phyloP scores from a whole-genome alignment of 208 protist species.

The Crithidia brevicula region DNA sequence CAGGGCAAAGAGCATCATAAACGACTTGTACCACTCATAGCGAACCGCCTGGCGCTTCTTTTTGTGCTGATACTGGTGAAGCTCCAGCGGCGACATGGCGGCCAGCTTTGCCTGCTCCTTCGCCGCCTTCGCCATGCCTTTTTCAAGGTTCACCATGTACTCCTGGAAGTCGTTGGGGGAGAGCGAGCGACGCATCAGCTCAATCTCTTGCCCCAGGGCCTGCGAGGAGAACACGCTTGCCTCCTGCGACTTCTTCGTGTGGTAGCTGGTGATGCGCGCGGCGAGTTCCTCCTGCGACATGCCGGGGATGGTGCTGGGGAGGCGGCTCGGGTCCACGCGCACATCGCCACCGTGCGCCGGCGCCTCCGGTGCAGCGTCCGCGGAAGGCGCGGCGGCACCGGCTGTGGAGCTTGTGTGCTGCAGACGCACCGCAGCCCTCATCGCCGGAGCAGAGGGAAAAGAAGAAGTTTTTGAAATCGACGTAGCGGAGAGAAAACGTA shows the following conservation, averaged over 20 bases:
- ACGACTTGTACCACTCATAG: constrained; percentile 53
- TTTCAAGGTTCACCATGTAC: constrained; percentile 49
- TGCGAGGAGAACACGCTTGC: constrained; percentile 15
- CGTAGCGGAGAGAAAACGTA: background rate
- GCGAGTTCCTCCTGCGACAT: constrained; percentile 77
- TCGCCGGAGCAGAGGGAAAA: background rate
- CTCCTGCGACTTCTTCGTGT: constrained; percentile 29
- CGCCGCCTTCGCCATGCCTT: constrained; percentile 31
- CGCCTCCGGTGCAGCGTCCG: background rate
- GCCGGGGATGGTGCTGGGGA: constrained; percentile 78
- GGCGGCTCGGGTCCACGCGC: constrained; percentile 48
- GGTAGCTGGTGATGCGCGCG: constrained; percentile 36
- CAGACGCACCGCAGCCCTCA: background rate
- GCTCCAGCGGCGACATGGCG: constrained; percentile 62
- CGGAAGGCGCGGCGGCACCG: background rate
- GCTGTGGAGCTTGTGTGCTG: constrained; percentile 1
- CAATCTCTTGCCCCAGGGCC: constrained; percentile 45
- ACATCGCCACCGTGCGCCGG: background rate
- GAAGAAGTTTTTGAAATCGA: background rate
- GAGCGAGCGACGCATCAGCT: constrained; percentile 69
- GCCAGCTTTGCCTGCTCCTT: constrained; percentile 55
- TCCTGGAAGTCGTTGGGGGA: constrained; percentile 48
- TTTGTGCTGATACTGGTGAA: constrained; percentile 64
- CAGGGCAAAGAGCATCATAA: constrained; percentile 50
- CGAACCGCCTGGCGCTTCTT: constrained; percentile 44